A percentile compares a stretch with the other conserved stretches of the same genome.
Conservation (phyloP, 108 stramenopile species). For the Poteriospumella lacustris region DNA sequence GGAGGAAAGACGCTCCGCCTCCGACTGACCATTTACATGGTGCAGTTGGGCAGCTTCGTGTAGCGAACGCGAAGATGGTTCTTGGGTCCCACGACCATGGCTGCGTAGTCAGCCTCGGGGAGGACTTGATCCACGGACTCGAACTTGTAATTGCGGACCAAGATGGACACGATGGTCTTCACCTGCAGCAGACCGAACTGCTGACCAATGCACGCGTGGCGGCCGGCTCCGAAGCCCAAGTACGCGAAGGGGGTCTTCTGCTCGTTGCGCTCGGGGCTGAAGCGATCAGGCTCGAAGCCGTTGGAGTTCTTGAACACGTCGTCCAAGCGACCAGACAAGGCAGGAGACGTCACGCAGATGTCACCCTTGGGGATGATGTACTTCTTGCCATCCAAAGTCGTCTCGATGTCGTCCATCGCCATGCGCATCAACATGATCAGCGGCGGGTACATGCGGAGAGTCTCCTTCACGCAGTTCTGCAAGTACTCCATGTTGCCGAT, state of each 20-base stretch:
- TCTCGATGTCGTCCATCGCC: constrained; percentile 72
- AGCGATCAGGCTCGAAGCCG: constrained; percentile 92
- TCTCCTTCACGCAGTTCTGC: constrained; percentile 89
- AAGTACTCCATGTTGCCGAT: constrained; percentile 77
- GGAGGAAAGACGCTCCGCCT: too few species aligned
- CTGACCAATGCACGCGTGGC: constrained; percentile 99
- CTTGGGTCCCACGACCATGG: constrained; percentile 99
- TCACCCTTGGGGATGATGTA: constrained; percentile 64
- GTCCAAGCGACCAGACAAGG: constrained; percentile 82
- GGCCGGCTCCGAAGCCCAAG: constrained; percentile 94
- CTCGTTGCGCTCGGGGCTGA: constrained; percentile 82
- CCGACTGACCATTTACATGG: too few species aligned
- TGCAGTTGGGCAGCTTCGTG: constrained; percentile 44
- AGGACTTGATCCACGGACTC: constrained; percentile 65
- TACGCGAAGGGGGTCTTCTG: constrained; percentile 87
- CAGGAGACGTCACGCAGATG: constrained; percentile 81
- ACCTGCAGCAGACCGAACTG: constrained; percentile 97
- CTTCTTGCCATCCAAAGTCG: constrained; percentile 60
- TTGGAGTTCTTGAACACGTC: constrained; percentile 81
- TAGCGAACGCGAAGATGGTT: constrained; percentile 76
- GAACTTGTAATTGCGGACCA: constrained; percentile 85
- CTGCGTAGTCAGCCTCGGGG: constrained; percentile 85
- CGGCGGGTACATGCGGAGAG: constrained; percentile 90
- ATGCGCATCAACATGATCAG: constrained; percentile 94
- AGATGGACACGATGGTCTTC: constrained; percentile 89